Percentiles rank a stretch among this genome's conserved stretches.
Evolutionary conservation across 352 stramenopile genomes (phyloP).

Genomic region (Phytophthora sojae): DNA sequence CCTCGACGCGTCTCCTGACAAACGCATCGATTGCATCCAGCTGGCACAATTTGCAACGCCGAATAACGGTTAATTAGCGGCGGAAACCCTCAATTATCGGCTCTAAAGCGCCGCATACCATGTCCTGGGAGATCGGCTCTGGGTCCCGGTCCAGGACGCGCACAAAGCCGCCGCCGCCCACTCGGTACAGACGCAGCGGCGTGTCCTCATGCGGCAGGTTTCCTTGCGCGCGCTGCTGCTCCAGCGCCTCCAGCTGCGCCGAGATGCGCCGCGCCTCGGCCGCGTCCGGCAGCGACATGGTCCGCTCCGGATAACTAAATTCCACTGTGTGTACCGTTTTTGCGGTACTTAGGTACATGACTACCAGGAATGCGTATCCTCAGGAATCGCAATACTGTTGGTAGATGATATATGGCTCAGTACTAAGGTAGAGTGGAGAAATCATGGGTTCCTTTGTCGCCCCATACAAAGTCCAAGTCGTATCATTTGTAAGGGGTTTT

Average conservation of each 20-base stretch:
- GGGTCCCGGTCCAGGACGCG: slow-evolving; percentile 65
- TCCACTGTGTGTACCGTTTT: slow-evolving; percentile 12
- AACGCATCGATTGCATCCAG: slow-evolving; percentile 52
- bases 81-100: not conserved
- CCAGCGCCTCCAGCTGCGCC: slow-evolving; percentile 40
- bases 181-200: slow-evolving; percentile 54
- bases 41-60: slow-evolving; percentile 20
- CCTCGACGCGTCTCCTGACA: slow-evolving; percentile 18
- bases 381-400: slow-evolving; percentile 4
- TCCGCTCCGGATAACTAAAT: not conserved
- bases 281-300: slow-evolving; percentile 33
- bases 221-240: slow-evolving; percentile 38
- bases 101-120: slow-evolving; percentile 37
- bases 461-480: too few relatives aligned
- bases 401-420: too few relatives aligned
- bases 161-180: slow-evolving; percentile 55
- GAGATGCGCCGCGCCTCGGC: slow-evolving; percentile 44
- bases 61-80: slow-evolving; percentile 25
- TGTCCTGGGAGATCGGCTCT: slow-evolving; percentile 59
- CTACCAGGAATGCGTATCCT: not conserved
- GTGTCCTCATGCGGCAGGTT: slow-evolving; percentile 21
- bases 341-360: slow-evolving; percentile 10
- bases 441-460: too few relatives aligned
- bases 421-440: too few relatives aligned
- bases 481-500: too few relatives aligned